Conservation (phyloP, 345 rosid genomes). For the Acer saccharum region DNA sequence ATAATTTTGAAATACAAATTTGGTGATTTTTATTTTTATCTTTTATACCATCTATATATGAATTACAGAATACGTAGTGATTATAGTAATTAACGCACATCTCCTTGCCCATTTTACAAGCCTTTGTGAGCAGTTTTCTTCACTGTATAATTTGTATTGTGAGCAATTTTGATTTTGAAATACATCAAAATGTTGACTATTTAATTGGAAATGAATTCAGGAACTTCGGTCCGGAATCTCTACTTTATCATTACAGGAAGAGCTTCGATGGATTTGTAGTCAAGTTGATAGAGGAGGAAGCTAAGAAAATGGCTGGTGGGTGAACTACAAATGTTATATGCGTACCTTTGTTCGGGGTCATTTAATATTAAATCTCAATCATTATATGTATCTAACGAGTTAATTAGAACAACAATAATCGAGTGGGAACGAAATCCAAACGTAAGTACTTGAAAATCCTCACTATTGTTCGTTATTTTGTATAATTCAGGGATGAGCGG, state of each 20-base stretch:
- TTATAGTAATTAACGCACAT: too few relatives aligned
- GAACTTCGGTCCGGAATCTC: constrained; percentile 12
- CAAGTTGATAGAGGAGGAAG: constrained; percentile 26
- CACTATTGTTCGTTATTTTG: not conserved
- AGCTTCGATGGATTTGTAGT: constrained; percentile 38
- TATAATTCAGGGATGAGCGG: constrained; percentile 16
- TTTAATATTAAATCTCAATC: not conserved
- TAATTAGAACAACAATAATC: too few relatives aligned
- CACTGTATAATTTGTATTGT: too few relatives aligned
- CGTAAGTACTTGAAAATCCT: not conserved
- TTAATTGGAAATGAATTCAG: constrained; percentile 1
- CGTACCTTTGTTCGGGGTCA: not conserved
- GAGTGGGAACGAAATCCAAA: not conserved
- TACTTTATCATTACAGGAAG: constrained; percentile 28
- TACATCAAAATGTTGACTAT: not conserved
- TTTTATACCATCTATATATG: too few relatives aligned
- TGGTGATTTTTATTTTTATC: too few relatives aligned
- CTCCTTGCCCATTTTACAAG: too few relatives aligned
- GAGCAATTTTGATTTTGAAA: too few relatives aligned
- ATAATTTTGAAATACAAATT: too few relatives aligned
- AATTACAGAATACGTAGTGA: too few relatives aligned
- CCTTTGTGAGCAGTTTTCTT: too few relatives aligned
- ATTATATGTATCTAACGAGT: too few relatives aligned
- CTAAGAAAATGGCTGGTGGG: constrained; percentile 22
- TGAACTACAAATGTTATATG: not conserved